phyloP scores from a whole-genome alignment of 176 grass and related monocot genomes.

The Echinochloa phyllopogon region DNA sequence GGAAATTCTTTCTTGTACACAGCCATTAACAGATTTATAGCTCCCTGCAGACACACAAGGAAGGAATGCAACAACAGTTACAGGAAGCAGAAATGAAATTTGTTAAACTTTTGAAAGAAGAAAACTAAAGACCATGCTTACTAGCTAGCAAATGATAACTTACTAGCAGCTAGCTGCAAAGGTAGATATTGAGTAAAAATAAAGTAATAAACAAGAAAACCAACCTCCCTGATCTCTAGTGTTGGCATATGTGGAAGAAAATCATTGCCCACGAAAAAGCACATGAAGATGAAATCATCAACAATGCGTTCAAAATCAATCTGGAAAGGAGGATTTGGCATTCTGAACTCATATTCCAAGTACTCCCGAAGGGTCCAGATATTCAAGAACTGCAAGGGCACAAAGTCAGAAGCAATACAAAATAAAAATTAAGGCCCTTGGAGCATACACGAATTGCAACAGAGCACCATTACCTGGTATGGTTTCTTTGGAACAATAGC shows the following conservation, averaged over 20 bases:
- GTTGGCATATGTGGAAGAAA: conserved; percentile 99
- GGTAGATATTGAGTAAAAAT: conserved; percentile 14
- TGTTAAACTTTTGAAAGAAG: conserved; percentile 6
- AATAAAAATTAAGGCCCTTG: background rate
- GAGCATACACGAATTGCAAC: conserved; percentile 24
- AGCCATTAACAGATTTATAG: conserved; percentile 95
- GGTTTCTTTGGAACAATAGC: conserved; percentile 78
- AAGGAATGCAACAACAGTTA: conserved; percentile 8
- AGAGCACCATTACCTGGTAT: conserved; percentile 70
- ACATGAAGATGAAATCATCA: conserved; percentile 98
- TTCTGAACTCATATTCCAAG: conserved; percentile 90
- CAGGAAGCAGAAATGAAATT: background rate
- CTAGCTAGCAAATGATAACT: conserved; percentile 12
- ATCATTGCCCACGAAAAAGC: conserved; percentile 98
- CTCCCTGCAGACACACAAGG: conserved; percentile 60
- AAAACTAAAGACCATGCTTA: conserved; percentile 19
- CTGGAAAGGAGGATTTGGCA: conserved; percentile 80
- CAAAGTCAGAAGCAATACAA: background rate
- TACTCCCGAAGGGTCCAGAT: conserved; percentile 97
- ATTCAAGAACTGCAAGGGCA: conserved; percentile 77
- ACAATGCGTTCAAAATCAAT: conserved; percentile 90
- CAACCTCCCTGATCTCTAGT: conserved; percentile 92
- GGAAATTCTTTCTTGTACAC: conserved; percentile 92
- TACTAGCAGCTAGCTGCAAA: conserved; percentile 28
- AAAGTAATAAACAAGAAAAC: conserved; percentile 37